phyloP scores from a whole-genome alignment of 2,329 filamentous ascomycete genomes.

The Microsporum audouinii region DNA sequence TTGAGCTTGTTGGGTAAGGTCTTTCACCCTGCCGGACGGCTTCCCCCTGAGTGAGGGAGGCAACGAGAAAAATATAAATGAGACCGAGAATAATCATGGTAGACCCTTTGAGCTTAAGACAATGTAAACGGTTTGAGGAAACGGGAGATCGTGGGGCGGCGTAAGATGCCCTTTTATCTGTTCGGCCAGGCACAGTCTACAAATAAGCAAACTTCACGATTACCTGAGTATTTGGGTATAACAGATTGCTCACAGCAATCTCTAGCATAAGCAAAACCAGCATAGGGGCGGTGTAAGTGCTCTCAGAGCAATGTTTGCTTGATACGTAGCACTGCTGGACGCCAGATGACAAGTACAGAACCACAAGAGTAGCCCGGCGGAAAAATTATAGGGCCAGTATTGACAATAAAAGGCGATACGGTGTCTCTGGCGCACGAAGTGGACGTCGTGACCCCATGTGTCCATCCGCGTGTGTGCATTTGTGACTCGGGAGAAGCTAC shows the following conservation, averaged over 20 bases:
- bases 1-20: not conserved
- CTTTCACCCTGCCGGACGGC: not conserved
- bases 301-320: not conserved
- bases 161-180: not conserved
- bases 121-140: not conserved
- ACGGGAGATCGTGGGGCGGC: too few relatives aligned
- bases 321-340: not conserved
- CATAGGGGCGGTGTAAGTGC: not conserved
- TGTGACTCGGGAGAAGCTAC: not conserved
- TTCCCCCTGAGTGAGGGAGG: not conserved
- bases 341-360: not conserved
- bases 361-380: not conserved
- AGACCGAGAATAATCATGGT: not conserved
- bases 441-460: not conserved
- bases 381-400: not conserved
- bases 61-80: not conserved
- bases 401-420: too few relatives aligned
- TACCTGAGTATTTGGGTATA: not conserved
- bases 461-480: not conserved
- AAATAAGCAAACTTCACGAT: not conserved
- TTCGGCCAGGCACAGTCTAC: not conserved
- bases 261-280: not conserved
- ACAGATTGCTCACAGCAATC: constrained; percentile 2
- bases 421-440: not conserved
- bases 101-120: not conserved